Conservation (phyloP, 2,329 filamentous ascomycete genomes). For the Plectosphaerella sp. region DNA sequence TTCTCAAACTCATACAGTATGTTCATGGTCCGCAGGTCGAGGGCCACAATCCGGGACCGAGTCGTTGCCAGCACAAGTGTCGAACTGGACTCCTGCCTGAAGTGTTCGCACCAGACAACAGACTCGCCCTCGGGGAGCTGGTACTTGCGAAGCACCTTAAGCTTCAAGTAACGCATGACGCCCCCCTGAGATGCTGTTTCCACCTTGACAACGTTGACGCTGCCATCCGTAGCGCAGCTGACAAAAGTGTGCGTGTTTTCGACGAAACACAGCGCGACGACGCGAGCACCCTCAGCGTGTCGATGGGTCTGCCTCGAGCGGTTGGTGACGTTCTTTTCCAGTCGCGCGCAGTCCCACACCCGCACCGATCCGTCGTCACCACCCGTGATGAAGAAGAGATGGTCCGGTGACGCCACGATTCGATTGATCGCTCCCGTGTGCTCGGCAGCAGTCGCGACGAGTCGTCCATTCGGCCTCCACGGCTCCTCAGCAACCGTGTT, state of each 20-base stretch:
- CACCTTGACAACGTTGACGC: constrained; percentile 85
- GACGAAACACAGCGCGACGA: constrained; percentile 83
- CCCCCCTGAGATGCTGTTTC: constrained; percentile 41
- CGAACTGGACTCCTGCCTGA: constrained; percentile 76
- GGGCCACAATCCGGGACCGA: constrained; percentile 72
- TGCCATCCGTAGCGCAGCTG: constrained; percentile 85
- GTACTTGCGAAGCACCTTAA: constrained; percentile 73
- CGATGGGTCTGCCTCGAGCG: constrained; percentile 81
- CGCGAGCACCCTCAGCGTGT: constrained; percentile 65
- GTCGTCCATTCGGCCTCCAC: constrained; percentile 79
- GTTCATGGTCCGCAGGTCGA: constrained; percentile 85
- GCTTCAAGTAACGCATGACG: constrained; percentile 71
- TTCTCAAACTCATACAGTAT: constrained; percentile 78
- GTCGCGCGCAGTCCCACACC: constrained; percentile 84
- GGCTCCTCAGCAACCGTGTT: constrained; percentile 51
- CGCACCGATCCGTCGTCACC: constrained; percentile 89
- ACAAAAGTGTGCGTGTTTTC: constrained; percentile 93
- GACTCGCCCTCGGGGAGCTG: constrained; percentile 70
- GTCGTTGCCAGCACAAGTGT: constrained; percentile 83
- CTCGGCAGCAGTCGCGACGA: constrained; percentile 86
- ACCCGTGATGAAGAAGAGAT: constrained; percentile 89
- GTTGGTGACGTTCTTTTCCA: constrained; percentile 88
- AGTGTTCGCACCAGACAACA: constrained; percentile 90
- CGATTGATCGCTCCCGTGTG: constrained; percentile 80
- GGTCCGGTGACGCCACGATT: constrained; percentile 79